Evolutionary conservation across 495 filamentous ascomycete species (phyloP), one percentile per base, ranked within the genome.

Genomic region (Aspergillus homomorphus): DNA sequence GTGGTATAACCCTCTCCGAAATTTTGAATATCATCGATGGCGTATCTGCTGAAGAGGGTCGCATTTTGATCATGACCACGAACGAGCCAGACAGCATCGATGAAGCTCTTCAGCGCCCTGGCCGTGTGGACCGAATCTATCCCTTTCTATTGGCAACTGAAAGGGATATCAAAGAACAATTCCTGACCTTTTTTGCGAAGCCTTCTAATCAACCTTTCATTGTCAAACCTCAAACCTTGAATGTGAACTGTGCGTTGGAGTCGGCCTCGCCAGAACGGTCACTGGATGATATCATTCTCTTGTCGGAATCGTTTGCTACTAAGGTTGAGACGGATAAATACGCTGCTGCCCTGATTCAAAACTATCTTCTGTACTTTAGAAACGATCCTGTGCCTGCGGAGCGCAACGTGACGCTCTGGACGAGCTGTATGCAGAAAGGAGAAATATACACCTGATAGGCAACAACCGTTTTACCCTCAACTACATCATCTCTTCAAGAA

Each of bases 81-180:
- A 89, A 89, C 64, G 82, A 87, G 61, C 54, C 81, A 8, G 84
- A 87, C 53, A 81, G 83, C 55, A 73, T 88, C 7, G 87, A 89
- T 64, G 74, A 80, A 58, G 87, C 86, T 2, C 74, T 89, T 4
- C 85, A 89, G 62, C 80, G 86, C 2, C 84, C 86, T 24, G 85
- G 87, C 2, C 79, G 85, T 26, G 80, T 88, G 20, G 85, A 90
- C 45, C 26, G 9, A 28, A 9, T 28, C 26, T 28, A 4, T 28
- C 26, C 26, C 26, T 28, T 28, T 9, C 9, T 10, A 5, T 38
- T 38, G 8, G 10, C 33, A 10, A 38, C 10, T 12, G 7, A 12
- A 5, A 38, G 33, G 15, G 33, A 38, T 38, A 38, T 38, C 10
- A 38, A 38, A 38, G 10, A 38, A 38, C 10, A 38, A 38, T 38